These are phyloP conservation scores for Candida glucosophila DNA, from an alignment of 1,139 yeast species.

Conservation along the genomic window DNA sequence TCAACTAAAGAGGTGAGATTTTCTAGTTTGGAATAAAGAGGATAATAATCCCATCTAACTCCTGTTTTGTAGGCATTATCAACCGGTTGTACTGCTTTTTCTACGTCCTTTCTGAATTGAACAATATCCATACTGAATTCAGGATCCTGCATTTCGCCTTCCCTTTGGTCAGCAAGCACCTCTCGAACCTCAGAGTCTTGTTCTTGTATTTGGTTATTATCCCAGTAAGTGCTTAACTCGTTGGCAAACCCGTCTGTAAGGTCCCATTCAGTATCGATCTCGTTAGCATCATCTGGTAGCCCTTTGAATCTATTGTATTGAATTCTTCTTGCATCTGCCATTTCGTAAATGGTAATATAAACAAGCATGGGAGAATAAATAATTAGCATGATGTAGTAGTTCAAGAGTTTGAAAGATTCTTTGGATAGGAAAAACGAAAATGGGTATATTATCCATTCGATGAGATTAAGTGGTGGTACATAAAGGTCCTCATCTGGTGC, in stretches of 20 bases:
- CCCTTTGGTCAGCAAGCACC: slow-evolving; percentile 42
- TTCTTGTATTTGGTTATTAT: slow-evolving; percentile 31
- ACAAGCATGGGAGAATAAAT: slow-evolving; percentile 62
- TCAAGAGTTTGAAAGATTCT: slow-evolving; percentile 25
- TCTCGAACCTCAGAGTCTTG: slow-evolving; percentile 26
- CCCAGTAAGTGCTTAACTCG: slow-evolving; percentile 26
- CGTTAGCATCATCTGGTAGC: slow-evolving; percentile 74
- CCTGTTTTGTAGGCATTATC: slow-evolving; percentile 46
- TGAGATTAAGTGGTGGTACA: slow-evolving; percentile 76
- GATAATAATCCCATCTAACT: slow-evolving; percentile 59
- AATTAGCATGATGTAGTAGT: slow-evolving; percentile 49
- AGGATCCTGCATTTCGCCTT: slow-evolving; percentile 68
- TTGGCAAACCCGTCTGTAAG: slow-evolving; percentile 66
- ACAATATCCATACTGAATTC: slow-evolving; percentile 45
- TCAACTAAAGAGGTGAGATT: slow-evolving; percentile 35
- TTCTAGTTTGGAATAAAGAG: slow-evolving; percentile 42
- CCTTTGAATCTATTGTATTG: slow-evolving; percentile 62
- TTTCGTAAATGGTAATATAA: slow-evolving; percentile 56
- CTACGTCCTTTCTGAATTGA: slow-evolving; percentile 42
- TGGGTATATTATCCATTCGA: slow-evolving; percentile 47
- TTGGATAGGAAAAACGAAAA: slow-evolving; percentile 19
- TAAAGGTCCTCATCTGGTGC: slow-evolving; percentile 85
- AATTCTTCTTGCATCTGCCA: slow-evolving; percentile 58
- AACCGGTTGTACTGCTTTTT: slow-evolving; percentile 47
- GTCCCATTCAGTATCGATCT: slow-evolving; percentile 73